A percentile compares a stretch with the other conserved stretches of the same genome.
Conservation (phyloP, 768 basidiomycete species). For the Hygrocybe coccinea region DNA sequence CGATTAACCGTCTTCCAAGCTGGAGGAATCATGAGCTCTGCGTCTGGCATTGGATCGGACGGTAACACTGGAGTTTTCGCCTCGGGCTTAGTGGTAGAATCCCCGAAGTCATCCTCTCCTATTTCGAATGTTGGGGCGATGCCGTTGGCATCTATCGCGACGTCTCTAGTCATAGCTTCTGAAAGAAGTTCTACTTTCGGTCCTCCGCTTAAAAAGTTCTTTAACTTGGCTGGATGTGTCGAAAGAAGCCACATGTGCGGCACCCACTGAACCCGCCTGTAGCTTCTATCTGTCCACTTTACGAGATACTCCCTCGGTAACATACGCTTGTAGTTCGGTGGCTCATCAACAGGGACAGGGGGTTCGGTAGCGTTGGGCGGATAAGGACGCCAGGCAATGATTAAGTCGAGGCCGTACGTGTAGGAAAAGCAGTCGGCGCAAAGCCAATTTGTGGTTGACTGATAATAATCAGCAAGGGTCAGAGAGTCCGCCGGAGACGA, state of each 20-base stretch:
- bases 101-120: conserved; percentile 32
- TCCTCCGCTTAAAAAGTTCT: conserved; percentile 69
- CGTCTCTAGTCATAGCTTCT: conserved; percentile 36
- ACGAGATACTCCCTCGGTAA: conserved; percentile 91
- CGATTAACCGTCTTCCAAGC: conserved; percentile 90
- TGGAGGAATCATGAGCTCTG: conserved; percentile 66
- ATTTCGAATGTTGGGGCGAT: conserved; percentile 37
- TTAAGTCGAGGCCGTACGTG: conserved; percentile 67
- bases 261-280: conserved; percentile 80
- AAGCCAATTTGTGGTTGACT: conserved; percentile 50
- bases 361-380: conserved; percentile 62
- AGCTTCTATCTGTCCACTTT: conserved; percentile 81
- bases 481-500: conserved; percentile 30
- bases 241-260: conserved; percentile 87
- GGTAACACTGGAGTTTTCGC: conserved; percentile 23
- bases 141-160: conserved; percentile 28
- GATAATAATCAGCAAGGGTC: conserved; percentile 61
- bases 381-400: conserved; percentile 88
- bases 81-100: conserved; percentile 32
- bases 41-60: conserved; percentile 54
- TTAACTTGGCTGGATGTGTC: conserved; percentile 60
- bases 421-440: conserved; percentile 79
- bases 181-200: conserved; percentile 62
- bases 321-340: conserved; percentile 48
- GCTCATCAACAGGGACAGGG: conserved; percentile 31